Conservation (phyloP, 1,139 yeast genomes). For the Kurtzmaniella quercitrusa region DNA sequence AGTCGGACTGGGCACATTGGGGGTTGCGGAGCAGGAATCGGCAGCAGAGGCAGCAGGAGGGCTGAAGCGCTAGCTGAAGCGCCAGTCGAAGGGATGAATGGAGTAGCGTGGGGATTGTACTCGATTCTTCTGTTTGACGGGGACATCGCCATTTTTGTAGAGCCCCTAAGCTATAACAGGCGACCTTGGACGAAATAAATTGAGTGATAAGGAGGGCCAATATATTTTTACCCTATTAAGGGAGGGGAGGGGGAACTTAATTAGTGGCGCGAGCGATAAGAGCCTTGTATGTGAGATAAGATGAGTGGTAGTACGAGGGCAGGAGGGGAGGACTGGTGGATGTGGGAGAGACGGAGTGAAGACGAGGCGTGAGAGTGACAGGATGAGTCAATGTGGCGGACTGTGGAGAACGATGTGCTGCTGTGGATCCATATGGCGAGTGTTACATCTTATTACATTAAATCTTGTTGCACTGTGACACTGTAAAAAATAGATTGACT, state of each 20-base stretch:
- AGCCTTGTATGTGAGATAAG: not conserved
- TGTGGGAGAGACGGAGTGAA: not conserved
- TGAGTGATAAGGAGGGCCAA: not conserved
- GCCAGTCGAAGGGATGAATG: not conserved
- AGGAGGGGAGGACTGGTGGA: not conserved
- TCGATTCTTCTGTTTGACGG: not conserved
- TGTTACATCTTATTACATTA: too few species aligned
- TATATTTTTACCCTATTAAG: not conserved
- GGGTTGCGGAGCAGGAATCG: not conserved
- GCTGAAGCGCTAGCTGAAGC: not conserved
- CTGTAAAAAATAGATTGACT: too few species aligned
- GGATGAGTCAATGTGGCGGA: too few species aligned
- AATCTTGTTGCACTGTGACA: too few species aligned
- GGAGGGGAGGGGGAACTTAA: not conserved
- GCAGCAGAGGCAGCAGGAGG: not conserved
- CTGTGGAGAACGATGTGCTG: too few species aligned
- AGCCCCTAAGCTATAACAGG: not conserved
- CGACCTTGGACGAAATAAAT: not conserved
- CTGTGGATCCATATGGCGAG: too few species aligned
- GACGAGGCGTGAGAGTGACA: too few species aligned
- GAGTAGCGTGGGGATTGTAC: constrained; percentile 1
- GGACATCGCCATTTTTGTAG: constrained; percentile 1
- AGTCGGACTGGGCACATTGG: not conserved
- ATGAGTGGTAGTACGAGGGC: not conserved
- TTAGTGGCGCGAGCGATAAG: not conserved